Evolutionary conservation across 2,329 filamentous ascomycete species (phyloP).

Genomic region (Fusarium tupiense): DNA sequence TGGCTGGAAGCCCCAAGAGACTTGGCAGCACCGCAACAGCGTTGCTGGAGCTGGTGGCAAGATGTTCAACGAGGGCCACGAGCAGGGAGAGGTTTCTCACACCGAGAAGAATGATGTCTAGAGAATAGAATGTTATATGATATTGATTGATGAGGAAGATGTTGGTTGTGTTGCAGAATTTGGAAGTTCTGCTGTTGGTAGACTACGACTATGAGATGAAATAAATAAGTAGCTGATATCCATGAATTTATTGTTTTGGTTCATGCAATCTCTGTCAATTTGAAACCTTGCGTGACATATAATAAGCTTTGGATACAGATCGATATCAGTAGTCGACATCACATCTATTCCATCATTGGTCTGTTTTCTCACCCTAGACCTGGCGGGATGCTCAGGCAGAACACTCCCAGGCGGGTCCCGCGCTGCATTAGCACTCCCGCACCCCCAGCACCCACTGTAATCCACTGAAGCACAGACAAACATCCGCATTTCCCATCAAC

Average conservation of each 20-base stretch:
- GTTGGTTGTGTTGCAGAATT: not conserved
- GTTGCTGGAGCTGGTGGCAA: slow-evolving; percentile 34
- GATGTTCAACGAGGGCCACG: slow-evolving; percentile 8
- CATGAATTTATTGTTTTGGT: not conserved
- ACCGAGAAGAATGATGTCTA: slow-evolving; percentile 31
- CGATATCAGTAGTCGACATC: not conserved
- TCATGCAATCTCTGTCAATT: accelerated
- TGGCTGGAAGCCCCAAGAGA: slow-evolving; percentile 56
- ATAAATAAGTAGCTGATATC: slow-evolving; percentile 15
- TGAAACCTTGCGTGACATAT: accelerated
- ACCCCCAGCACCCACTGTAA: not conserved
- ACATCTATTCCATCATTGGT: not conserved
- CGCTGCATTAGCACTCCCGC: not conserved
- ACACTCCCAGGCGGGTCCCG: not conserved
- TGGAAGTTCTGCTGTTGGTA: not conserved
- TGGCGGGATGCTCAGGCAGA: not conserved
- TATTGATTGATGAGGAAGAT: not conserved
- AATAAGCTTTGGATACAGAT: not conserved
- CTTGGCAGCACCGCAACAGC: slow-evolving; percentile 46
- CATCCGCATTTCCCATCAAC: slow-evolving; percentile 4
- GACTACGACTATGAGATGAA: not conserved
- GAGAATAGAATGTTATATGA: not conserved
- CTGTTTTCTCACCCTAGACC: not conserved
- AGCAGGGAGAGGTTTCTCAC: slow-evolving; percentile 16
- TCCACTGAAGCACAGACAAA: slow-evolving; percentile 9